Conservation (phyloP, 2,329 filamentous ascomycete species). For the Colletotrichum godetiae region DNA sequence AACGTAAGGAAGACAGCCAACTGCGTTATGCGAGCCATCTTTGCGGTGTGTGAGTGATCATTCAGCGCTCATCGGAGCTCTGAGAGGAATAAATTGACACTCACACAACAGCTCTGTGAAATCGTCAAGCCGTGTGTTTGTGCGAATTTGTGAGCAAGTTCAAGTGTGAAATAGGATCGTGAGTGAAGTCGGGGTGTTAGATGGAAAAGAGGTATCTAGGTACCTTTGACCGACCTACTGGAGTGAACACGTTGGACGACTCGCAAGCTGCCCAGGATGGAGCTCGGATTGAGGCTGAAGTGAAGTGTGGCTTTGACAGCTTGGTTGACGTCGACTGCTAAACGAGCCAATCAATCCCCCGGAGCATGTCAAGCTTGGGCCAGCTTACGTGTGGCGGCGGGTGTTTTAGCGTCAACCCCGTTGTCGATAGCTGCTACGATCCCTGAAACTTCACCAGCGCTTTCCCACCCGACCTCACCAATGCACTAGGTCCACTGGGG, state of each 20-base stretch:
- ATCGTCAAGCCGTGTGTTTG: not conserved
- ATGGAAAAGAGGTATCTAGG: slow-evolving; percentile 22
- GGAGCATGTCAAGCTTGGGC: slow-evolving; percentile 8
- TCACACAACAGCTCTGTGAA: slow-evolving; percentile 20
- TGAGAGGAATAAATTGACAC: slow-evolving; percentile 7
- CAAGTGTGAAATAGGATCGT: not conserved
- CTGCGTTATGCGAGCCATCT: slow-evolving; percentile 41
- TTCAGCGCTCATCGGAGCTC: slow-evolving; percentile 28
- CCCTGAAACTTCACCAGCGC: slow-evolving; percentile 32
- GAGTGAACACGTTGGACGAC: slow-evolving; percentile 36
- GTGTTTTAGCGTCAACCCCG: slow-evolving; percentile 23
- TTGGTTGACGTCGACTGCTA: not conserved
- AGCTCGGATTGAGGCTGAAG: slow-evolving; percentile 29
- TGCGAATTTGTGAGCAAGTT: slow-evolving; percentile 1
- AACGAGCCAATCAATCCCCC: slow-evolving; percentile 13
- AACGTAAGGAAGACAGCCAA: slow-evolving; percentile 42
- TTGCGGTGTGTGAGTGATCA: slow-evolving; percentile 24
- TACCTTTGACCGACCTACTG: slow-evolving; percentile 11
- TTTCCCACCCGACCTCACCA: not conserved
- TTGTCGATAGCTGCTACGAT: slow-evolving; percentile 29
- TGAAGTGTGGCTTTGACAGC: slow-evolving; percentile 31
- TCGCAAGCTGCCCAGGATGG: not conserved
- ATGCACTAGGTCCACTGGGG: not conserved
- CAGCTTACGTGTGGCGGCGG: slow-evolving; percentile 25
- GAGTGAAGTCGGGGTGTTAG: slow-evolving; percentile 3